Percentiles rank a stretch among this genome's conserved stretches.
Evolutionary conservation across 2,329 filamentous ascomycete genomes (phyloP).

Genomic region (Colletotrichum endophyticum): DNA sequence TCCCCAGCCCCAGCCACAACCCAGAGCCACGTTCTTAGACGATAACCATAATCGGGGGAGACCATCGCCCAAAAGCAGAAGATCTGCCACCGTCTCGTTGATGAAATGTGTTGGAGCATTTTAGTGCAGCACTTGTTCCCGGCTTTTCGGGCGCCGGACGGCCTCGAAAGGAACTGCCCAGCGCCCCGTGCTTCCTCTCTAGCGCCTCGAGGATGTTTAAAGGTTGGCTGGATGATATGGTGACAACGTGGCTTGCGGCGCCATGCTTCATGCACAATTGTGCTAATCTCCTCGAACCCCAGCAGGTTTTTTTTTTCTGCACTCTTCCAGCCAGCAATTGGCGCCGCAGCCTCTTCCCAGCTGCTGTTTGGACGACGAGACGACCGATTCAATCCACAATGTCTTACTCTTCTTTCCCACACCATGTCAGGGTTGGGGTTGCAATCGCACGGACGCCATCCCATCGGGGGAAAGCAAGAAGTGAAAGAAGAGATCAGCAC

Average conservation of each 20-base stretch:
- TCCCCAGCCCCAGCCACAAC: not conserved
- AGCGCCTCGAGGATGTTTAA: not conserved
- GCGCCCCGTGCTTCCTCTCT: not conserved
- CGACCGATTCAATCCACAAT: not conserved
- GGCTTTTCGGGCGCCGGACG: not conserved
- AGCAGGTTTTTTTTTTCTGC: not conserved
- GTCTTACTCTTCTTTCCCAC: not conserved
- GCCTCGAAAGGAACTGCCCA: not conserved
- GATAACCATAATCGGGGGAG: not conserved
- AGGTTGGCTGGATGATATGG: not conserved
- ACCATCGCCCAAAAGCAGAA: not conserved
- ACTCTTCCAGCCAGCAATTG: not conserved
- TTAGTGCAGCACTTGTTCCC: not conserved
- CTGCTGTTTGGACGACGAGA: not conserved
- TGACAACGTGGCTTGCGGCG: not conserved
- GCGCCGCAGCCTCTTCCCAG: not conserved
- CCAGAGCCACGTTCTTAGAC: not conserved
- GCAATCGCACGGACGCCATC: constrained; percentile 12
- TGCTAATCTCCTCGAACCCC: not conserved
- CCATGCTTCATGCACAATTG: not conserved
- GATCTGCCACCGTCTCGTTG: not conserved
- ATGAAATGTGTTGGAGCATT: not conserved
- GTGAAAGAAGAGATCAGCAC: not conserved
- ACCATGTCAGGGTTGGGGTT: not conserved
- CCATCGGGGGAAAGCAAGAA: not conserved